Evolutionary conservation across 2,329 filamentous ascomycete species (phyloP).

Genomic region (Alternaria dauci): DNA sequence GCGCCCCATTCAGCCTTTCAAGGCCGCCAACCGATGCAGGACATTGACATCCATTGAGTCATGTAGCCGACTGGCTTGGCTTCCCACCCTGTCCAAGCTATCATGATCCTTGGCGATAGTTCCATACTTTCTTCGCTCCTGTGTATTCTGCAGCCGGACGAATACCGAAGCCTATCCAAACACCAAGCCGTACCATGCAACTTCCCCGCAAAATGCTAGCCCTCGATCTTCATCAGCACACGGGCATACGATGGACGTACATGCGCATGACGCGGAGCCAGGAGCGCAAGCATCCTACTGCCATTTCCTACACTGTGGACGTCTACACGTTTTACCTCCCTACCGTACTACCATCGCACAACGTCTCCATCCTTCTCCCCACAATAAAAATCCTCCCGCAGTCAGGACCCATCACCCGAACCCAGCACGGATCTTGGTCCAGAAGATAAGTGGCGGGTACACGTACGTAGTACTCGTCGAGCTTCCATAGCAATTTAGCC

Average conservation of each 20-base stretch:
- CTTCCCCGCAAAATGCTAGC: slow-evolving; percentile 19
- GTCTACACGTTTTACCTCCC: slow-evolving; percentile 4
- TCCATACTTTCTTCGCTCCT: slow-evolving; percentile 5
- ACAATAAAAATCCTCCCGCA: background rate
- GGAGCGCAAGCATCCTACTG: background rate
- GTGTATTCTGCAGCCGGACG: slow-evolving; percentile 10
- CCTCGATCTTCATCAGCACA: slow-evolving; percentile 1
- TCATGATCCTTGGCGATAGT: slow-evolving; percentile 3
- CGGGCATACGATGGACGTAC: background rate
- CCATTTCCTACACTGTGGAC: background rate
- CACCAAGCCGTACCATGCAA: background rate
- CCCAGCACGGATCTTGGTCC: slow-evolving; percentile 5
- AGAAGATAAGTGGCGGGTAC: background rate
- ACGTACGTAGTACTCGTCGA: background rate
- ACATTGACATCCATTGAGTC: slow-evolving; percentile 12
- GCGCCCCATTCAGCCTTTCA: slow-evolving; percentile 2
- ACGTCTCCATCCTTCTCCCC: background rate
- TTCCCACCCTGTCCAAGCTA: slow-evolving; percentile 1
- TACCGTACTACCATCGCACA: background rate
- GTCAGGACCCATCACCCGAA: background rate
- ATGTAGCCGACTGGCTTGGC: slow-evolving; percentile 5
- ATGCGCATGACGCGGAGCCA: slow-evolving; percentile 7
- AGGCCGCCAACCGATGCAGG: slow-evolving; percentile 15
- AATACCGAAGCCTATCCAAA: slow-evolving; percentile 12
- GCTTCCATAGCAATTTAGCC: background rate